Evolutionary conservation across 169 alveolate genomes (phyloP).

Genomic region (Eimeria necatrix): DNA sequence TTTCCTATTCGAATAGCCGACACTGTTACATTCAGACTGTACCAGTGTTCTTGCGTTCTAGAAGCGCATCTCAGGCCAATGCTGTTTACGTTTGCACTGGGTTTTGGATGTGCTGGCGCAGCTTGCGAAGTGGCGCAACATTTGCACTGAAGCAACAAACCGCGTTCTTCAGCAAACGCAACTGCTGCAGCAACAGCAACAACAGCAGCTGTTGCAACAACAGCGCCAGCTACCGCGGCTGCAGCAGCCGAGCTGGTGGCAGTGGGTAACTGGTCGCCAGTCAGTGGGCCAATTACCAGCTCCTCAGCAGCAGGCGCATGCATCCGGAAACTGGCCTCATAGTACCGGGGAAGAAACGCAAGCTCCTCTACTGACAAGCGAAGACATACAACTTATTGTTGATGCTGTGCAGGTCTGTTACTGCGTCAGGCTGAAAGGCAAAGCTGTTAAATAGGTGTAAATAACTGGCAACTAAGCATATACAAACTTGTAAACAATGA

Average conservation of each 20-base stretch:
- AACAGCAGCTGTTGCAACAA: slow-evolving; percentile 80
- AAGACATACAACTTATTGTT: slow-evolving; percentile 83
- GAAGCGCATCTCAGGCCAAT: too few relatives aligned
- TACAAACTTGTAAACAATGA: too few relatives aligned
- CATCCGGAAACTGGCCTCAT: slow-evolving; percentile 5
- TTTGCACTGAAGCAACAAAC: slow-evolving; percentile 83
- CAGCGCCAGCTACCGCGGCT: slow-evolving; percentile 80
- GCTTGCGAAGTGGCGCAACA: slow-evolving; percentile 91
- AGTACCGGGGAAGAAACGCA: slow-evolving; percentile 53
- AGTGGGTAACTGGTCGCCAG: slow-evolving; percentile 86
- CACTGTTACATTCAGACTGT: too few relatives aligned
- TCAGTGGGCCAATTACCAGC: slow-evolving; percentile 5
- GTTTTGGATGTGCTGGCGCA: slow-evolving; percentile 1
- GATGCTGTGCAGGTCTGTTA: slow-evolving; percentile 82
- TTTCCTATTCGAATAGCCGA: too few relatives aligned
- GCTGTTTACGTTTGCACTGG: too few relatives aligned
- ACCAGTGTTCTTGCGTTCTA: too few relatives aligned
- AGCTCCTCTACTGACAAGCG: slow-evolving; percentile 80
- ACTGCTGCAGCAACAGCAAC: slow-evolving; percentile 83
- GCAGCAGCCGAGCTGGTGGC: slow-evolving; percentile 87
- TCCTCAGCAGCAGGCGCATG: slow-evolving; percentile 51
- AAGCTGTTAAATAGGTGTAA: too few relatives aligned
- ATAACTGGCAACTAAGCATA: too few relatives aligned
- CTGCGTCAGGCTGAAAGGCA: not conserved
- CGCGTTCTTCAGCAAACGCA: slow-evolving; percentile 85